phyloP scores from a whole-genome alignment of 176 grass and related monocot species.

The Aegilops bicornis region DNA sequence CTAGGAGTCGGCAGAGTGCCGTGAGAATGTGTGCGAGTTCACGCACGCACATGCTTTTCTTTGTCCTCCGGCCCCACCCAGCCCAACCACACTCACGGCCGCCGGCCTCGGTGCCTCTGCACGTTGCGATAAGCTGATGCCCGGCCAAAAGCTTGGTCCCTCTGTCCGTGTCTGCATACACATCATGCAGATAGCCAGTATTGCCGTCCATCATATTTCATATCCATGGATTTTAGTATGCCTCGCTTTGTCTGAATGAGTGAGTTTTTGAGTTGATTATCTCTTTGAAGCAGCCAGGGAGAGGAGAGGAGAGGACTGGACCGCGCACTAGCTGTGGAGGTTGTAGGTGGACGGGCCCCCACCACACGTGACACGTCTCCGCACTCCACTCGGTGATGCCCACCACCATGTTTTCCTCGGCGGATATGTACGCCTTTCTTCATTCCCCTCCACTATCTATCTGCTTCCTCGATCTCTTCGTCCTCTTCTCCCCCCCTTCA shows the following conservation, averaged over 20 bases:
- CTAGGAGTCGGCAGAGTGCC: neutral
- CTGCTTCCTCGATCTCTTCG: neutral
- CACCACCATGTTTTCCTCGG: conserved; percentile 20
- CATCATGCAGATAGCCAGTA: neutral
- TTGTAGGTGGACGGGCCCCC: neutral
- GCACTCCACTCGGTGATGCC: neutral
- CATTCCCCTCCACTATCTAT: neutral
- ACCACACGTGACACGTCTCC: conserved; percentile 19
- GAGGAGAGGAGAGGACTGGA: neutral
- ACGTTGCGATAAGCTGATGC: no score
- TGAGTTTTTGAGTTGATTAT: neutral
- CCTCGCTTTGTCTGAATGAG: neutral
- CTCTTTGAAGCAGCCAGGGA: neutral
- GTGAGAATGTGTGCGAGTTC: conserved; percentile 13
- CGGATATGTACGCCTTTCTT: neutral
- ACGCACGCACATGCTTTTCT: neutral
- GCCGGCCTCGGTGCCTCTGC: no score
- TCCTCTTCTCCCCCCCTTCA: conserved; percentile 16
- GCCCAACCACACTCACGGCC: no score
- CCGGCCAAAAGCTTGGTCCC: neutral
- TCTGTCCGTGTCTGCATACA: neutral
- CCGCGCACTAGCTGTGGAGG: neutral
- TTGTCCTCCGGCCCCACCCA: neutral
- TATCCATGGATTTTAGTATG: neutral
- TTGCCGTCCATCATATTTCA: no score